A percentile compares a stretch with the other conserved stretches of the same genome.
These are phyloP conservation scores for Neonectria punicea DNA, from an alignment of 2,329 filamentous ascomycete species.

Conservation along the genomic window DNA sequence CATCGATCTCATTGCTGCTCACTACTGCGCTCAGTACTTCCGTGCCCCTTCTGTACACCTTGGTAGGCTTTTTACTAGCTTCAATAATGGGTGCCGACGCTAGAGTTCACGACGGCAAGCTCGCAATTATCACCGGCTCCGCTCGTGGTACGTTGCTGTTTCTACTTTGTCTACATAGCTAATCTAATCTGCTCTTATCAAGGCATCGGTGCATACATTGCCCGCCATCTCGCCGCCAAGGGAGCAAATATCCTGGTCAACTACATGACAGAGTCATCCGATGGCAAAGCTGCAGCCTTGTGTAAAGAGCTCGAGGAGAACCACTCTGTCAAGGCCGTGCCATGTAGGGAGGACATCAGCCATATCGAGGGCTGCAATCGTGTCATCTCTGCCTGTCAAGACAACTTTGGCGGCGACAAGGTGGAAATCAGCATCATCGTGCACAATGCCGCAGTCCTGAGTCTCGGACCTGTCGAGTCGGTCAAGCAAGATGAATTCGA, in stretches of 20 bases:
- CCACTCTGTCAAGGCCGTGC: conserved; percentile 59
- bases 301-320: conserved; percentile 54
- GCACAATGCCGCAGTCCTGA: conserved; percentile 67
- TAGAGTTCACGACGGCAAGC: conserved; percentile 54
- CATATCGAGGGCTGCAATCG: conserved; percentile 63
- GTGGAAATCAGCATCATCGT: conserved; percentile 67
- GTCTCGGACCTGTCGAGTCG: conserved; percentile 57
- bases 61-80: no score
- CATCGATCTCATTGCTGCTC: no score
- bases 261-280: conserved; percentile 63
- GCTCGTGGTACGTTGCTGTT: conserved; percentile 54
- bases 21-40: no score
- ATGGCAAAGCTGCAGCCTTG: conserved; percentile 54
- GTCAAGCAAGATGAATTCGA: conserved; percentile 63
- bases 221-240: conserved; percentile 64
- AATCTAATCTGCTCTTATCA: conserved; percentile 34
- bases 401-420: conserved; percentile 53
- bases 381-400: conserved; percentile 62
- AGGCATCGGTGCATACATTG: conserved; percentile 68
- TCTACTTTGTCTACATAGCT: conserved; percentile 5
- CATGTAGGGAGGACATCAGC: conserved; percentile 72
- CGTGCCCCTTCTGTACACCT: no score
- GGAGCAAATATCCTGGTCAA: conserved; percentile 65
- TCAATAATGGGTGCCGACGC: not conserved
- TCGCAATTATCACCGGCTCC: conserved; percentile 63